Conservation (phyloP, 2,329 filamentous ascomycete species). For the Cylindrodendrum hubeiense region DNA sequence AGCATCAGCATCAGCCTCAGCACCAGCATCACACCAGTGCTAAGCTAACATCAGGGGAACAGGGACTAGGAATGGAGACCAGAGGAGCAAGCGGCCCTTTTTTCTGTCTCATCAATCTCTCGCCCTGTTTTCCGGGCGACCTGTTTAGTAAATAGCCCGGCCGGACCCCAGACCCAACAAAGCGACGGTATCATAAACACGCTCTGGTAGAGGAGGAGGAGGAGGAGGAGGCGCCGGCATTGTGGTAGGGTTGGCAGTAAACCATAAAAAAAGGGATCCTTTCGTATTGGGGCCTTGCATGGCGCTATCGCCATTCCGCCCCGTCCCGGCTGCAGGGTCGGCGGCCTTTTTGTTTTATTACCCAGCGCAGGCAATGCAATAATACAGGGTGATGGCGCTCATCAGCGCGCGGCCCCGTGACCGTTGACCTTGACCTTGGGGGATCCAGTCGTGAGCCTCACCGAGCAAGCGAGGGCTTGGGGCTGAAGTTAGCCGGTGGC, state of each 20-base stretch:
- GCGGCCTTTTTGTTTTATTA: constrained; percentile 26
- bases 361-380: constrained; percentile 12
- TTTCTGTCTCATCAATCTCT: constrained; percentile 20
- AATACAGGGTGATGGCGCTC: constrained; percentile 21
- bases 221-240: constrained; percentile 26
- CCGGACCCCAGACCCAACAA: not conserved
- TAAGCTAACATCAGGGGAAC: constrained; percentile 1
- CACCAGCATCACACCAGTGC: not conserved
- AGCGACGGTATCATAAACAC: constrained; percentile 1
- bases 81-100: constrained; percentile 3
- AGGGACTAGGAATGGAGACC: constrained; percentile 11
- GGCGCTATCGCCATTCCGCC: constrained; percentile 39
- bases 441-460: not conserved
- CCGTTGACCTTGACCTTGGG: not conserved
- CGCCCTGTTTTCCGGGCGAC: not conserved
- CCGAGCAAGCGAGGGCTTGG: constrained; percentile 9
- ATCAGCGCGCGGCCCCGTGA: not conserved
- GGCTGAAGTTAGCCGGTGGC: not conserved
- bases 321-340: constrained; percentile 18
- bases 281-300: constrained; percentile 37
- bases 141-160: too few species aligned
- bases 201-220: too few species aligned
- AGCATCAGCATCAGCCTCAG: constrained; percentile 1
- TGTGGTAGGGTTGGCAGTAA: constrained; percentile 26
- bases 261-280: constrained; percentile 10